Evolutionary conservation across 2,329 filamentous ascomycete genomes (phyloP).

Genomic region (Pseudopithomyces maydicus): DNA sequence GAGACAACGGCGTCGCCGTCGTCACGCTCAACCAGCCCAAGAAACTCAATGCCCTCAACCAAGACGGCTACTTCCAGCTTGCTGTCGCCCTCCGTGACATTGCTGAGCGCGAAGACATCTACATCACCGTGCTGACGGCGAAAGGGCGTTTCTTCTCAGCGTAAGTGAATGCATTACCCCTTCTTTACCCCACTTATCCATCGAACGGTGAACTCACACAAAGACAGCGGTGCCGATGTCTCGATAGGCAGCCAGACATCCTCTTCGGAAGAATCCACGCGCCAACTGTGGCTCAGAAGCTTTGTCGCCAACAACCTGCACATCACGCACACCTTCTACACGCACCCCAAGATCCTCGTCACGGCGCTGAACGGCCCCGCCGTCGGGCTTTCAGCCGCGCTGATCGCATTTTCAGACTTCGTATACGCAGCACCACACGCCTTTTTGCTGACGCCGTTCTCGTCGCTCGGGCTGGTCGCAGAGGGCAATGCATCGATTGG

Average conservation of each 20-base stretch:
- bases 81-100: slow-evolving; percentile 76
- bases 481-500: slow-evolving; percentile 83
- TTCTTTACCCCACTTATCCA: background rate
- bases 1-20: slow-evolving; percentile 71
- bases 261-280: slow-evolving; percentile 43
- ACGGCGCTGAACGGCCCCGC: slow-evolving; percentile 90
- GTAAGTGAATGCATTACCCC: slow-evolving; percentile 56
- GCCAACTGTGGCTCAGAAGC: slow-evolving; percentile 66
- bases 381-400: slow-evolving; percentile 83
- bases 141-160: slow-evolving; percentile 86
- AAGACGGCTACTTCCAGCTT: slow-evolving; percentile 77
- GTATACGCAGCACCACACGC: slow-evolving; percentile 80
- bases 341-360: slow-evolving; percentile 91
- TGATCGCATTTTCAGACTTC: slow-evolving; percentile 87
- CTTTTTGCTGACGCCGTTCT: slow-evolving; percentile 90
- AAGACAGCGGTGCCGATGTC: slow-evolving; percentile 76
- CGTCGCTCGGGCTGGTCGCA: slow-evolving; percentile 83
- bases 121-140: slow-evolving; percentile 81
- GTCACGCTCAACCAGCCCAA: slow-evolving; percentile 84
- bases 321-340: slow-evolving; percentile 87
- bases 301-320: slow-evolving; percentile 90
- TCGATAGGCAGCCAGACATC: slow-evolving; percentile 55
- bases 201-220: slow-evolving; percentile 2
- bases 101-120: slow-evolving; percentile 77
- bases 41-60: slow-evolving; percentile 84